A percentile compares a stretch with the other conserved stretches of the same genome.
Conservation (phyloP, 2,329 filamentous ascomycete species). For the Penicillium sp. region DNA sequence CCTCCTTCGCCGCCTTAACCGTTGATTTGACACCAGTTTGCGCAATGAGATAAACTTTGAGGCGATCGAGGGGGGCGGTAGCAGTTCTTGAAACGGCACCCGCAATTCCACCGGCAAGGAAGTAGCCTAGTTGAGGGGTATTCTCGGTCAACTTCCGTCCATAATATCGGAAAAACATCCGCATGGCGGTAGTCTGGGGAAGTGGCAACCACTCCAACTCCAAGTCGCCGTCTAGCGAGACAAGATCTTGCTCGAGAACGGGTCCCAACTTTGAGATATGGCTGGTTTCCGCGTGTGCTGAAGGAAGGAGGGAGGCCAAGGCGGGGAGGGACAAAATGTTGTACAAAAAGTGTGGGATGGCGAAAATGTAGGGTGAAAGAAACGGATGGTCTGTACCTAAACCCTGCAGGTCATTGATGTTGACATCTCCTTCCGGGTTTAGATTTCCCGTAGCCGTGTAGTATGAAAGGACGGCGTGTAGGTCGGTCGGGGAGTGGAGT, state of each 20-base stretch:
- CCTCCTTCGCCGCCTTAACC: slow-evolving; percentile 65
- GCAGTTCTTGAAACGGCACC: slow-evolving; percentile 93
- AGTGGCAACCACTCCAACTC: slow-evolving; percentile 43
- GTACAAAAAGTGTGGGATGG: slow-evolving; percentile 35
- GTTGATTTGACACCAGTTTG: slow-evolving; percentile 67
- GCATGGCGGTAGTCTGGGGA: slow-evolving; percentile 42
- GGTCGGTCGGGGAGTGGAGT: slow-evolving; percentile 57
- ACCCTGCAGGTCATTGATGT: slow-evolving; percentile 88
- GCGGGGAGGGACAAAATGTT: slow-evolving; percentile 32
- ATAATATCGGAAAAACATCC: slow-evolving; percentile 44
- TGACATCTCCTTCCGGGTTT: slow-evolving; percentile 89
- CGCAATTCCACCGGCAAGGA: slow-evolving; percentile 83
- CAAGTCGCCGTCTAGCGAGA: slow-evolving; percentile 32
- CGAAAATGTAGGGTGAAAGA: slow-evolving; percentile 36
- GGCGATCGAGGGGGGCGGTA: slow-evolving; percentile 90
- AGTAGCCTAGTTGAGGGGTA: slow-evolving; percentile 72
- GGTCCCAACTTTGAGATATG: slow-evolving; percentile 23
- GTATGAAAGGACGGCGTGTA: slow-evolving; percentile 83
- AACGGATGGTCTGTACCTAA: slow-evolving; percentile 68
- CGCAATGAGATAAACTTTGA: slow-evolving; percentile 96
- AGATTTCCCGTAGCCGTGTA: slow-evolving; percentile 87
- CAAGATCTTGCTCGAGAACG: slow-evolving; percentile 28
- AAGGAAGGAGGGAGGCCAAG: slow-evolving; percentile 31
- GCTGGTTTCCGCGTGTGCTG: slow-evolving; percentile 32
- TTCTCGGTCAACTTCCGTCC: slow-evolving; percentile 46